Base-by-base conservation (phyloP, 2,329 filamentous ascomycete genomes). In the Diaporthe eres region DNA sequence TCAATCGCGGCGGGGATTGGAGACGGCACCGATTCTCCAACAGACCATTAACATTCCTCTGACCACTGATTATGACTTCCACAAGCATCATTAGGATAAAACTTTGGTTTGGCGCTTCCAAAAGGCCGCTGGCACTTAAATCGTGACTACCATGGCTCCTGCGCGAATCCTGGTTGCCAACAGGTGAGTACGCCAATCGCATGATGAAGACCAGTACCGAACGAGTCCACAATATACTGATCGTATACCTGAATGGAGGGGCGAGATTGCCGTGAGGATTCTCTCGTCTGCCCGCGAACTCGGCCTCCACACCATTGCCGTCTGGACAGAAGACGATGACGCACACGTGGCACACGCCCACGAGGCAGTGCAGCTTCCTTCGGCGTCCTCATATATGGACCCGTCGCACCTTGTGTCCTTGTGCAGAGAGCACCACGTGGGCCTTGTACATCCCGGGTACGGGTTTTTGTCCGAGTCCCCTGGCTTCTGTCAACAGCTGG, bases 241-340 rank as follows among this genome's bases (percentile, higher is more conserved):
- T 25, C 19, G 19, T 4, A 7, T 22, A 6, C 8, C n/a, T 10
- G 5, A 2, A 25, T 60, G 42, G 15, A 76, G 74, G 42, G 92
- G 91, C 74, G 92, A 93, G 81, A 92, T 93, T 71, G 91, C 91
- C 72, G 87, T 90, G 3, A 87, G 91, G 17, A 91, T 93, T 65
- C 84, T 92, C 47, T 87, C 88, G 42, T 87, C 91, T 74, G 89
- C 89, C n/a, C 85, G 90, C 55, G 91, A 93, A 81, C 84, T 92
- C 4, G 84, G 83, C 17, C 84, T 92, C 12, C 87, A 90, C 72
- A 91, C 90, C 1, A 89, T 87, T 77, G 87, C 88, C 28, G 80
- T 92, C 4, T 91, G 90, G 80, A 90, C 89, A 9, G 79, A 85
- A 4, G 86, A 88, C 67, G 91, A 93, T 80, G 83, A 85, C 42